phyloP scores from a whole-genome alignment of 257 asterid species.

The Pogostemon cablin region DNA sequence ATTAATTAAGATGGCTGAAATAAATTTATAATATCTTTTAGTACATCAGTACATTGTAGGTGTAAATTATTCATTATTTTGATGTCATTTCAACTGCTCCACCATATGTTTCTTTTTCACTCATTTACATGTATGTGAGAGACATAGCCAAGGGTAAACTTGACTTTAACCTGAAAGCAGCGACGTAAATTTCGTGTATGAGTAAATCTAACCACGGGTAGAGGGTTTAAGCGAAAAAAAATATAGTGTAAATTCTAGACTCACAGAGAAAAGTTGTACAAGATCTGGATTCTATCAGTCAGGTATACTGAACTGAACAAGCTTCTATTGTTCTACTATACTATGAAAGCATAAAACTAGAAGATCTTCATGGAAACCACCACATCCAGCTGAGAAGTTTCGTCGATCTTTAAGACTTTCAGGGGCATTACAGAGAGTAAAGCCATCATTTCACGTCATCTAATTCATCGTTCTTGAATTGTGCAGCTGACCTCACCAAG shows the following conservation, averaged over 20 bases:
- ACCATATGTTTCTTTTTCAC: no score
- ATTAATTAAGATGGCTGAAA: no score
- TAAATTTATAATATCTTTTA: neutral
- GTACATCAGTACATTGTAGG: neutral
- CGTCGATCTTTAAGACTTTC: constrained; percentile 20
- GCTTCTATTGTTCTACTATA: constrained; percentile 18
- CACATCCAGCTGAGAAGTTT: constrained; percentile 32
- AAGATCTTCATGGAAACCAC: constrained; percentile 19
- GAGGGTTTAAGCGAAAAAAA: neutral
- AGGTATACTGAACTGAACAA: constrained; percentile 4
- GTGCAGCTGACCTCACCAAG: constrained; percentile 44
- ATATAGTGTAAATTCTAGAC: constrained; percentile 1
- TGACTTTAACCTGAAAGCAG: neutral
- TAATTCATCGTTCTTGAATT: constrained; percentile 48
- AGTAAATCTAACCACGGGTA: constrained; percentile 17
- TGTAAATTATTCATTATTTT: neutral
- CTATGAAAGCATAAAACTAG: constrained; percentile 30
- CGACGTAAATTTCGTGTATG: neutral
- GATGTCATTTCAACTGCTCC: neutral
- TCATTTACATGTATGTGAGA: no score
- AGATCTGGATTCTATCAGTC: constrained; percentile 19
- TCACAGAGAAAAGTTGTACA: neutral
- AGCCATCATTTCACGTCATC: constrained; percentile 39
- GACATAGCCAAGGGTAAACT: neutral
- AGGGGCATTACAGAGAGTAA: constrained; percentile 29